Percentiles rank a stretch among this genome's conserved stretches.
phyloP scores from a whole-genome alignment of 2,329 filamentous ascomycete genomes.

The Xenosphaeropsis pyriputrescens region DNA sequence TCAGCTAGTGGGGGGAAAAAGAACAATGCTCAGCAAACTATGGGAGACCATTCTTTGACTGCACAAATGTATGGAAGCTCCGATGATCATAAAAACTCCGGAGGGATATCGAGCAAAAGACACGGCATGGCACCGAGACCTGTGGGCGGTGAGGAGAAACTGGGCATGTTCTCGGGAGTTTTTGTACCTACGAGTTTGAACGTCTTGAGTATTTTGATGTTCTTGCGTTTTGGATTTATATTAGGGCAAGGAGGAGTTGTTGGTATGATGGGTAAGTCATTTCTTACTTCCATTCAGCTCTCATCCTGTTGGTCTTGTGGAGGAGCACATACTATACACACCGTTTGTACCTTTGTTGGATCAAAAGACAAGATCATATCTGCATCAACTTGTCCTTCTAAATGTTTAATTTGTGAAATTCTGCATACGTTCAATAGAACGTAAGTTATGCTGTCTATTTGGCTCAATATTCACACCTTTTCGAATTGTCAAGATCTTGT shows the following conservation, averaged over 20 bases:
- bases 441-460: no score
- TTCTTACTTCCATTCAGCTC: not conserved
- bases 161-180: conserved; percentile 65
- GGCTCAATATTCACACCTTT: no score
- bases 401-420: no score
- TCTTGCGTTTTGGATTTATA: conserved; percentile 75
- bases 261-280: conserved; percentile 59
- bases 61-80: conserved; percentile 11
- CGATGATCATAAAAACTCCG: conserved; percentile 14
- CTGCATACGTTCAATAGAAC: no score
- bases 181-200: conserved; percentile 85
- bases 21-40: not conserved
- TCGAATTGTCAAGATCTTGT: no score
- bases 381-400: no score
- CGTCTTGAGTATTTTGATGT: conserved; percentile 85
- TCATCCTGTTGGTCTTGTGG: no score
- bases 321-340: no score
- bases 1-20: conserved; percentile 5
- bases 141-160: conserved; percentile 35
- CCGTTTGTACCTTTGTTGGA: no score
- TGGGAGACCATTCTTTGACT: conserved; percentile 9
- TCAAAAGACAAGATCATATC: no score
- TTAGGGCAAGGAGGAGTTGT: conserved; percentile 66
- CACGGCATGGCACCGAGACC: conserved; percentile 23
- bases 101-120: conserved; percentile 18